Evolutionary conservation across 2,329 filamentous ascomycete genomes (phyloP), one percentile per base, ranked within the genome.

Genomic region (Chrysoporthe cubensis): DNA sequence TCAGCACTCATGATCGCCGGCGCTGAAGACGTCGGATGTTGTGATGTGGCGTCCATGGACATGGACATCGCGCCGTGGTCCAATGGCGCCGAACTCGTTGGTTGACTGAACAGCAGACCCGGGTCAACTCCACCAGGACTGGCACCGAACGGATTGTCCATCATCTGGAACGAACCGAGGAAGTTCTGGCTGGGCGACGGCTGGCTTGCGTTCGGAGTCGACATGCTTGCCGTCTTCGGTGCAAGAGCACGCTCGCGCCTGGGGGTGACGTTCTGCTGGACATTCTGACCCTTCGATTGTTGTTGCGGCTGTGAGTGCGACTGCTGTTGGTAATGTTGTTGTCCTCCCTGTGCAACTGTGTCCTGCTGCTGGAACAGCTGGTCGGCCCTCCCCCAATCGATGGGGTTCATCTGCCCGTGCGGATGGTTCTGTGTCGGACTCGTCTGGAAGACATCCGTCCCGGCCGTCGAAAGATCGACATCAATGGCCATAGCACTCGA

Each of bases 381-480:
- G 67, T 83, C 83, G 26, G 83, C 79, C 70, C 81, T 82, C 60
- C 82, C 82, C 87, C 87, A 89, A 75, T 89, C 87, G 64, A 86
- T 80, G 0, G 86, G 85, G 54, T 79, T 83, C 69, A 83, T 82
- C 40, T 82, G 77, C 54, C 83, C 82, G 52, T 87, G 79, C 1
- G 79, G 72, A 0, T 71, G 62, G 32, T 37, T 32, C 40, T 67
- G 65, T 40, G 72, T 71, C n/a, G 75, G 74, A 13, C 62, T 62
- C 26, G 76, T 73, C 65, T 80, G 80, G 71, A 87, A 86, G 44
- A 85, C 76, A 64, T 80, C 79, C 26, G 78, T 74, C 26, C 78
- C 79, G 26, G 82, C 77, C 21, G 79, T 76, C 59, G 79, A 77
- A 69, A 89, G 89, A 72, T 89, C 66, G 8, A 69, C 65, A 21